Evolutionary conservation across 1,284 basidiomycete genomes (phyloP), one percentile per base, ranked within the genome.

Genomic region (Ganoderma boninense): DNA sequence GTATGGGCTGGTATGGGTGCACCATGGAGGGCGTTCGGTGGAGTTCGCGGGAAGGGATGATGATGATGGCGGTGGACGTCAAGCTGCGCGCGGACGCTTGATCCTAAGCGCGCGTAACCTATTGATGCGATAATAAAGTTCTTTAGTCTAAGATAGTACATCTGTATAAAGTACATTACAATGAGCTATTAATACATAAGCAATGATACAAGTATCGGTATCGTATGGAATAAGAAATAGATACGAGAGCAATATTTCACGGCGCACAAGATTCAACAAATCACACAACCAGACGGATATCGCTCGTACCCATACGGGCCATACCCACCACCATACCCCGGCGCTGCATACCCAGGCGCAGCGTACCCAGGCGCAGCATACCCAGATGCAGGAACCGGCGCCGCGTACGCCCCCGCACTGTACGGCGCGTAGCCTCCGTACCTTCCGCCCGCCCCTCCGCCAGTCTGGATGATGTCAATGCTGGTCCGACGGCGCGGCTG

Each of bases 401-500:
- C 54, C 0, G 29, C 54, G 10, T 57, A 57, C 18, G 26, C 54
- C 6, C 60, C 66, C 1, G 40, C 20, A 11, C 16, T n/a, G 40
- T 65, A 65, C 35, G 67, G 67, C 23, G 35, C 16, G 14, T 65
- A 69, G 40, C 43, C 29, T 32, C 2, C 56, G 26, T 29, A 56
- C 26, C 49, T 52, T 4, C 52, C 38, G 7, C 38, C 38, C 6
- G 10, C 38, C 3, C 57, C 63, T 0, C 63, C 63, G 7, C 67
- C 67, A 0, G 46, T 64, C 40, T 69, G 67, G 16, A 69, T 59
- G 18, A 69, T 29, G 20, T 69, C 67, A 26, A 69, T 63, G 46
- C 67, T 69, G 14, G 46, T 35, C 23, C 57, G 56, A 2, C 57
- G 56, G n/a, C 42, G 57, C 38, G 46, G 67, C 8, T 68, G 62